These are phyloP conservation scores for Epichloe bromicola DNA, from an alignment of 2,329 filamentous ascomycete species.

Conservation along the genomic window DNA sequence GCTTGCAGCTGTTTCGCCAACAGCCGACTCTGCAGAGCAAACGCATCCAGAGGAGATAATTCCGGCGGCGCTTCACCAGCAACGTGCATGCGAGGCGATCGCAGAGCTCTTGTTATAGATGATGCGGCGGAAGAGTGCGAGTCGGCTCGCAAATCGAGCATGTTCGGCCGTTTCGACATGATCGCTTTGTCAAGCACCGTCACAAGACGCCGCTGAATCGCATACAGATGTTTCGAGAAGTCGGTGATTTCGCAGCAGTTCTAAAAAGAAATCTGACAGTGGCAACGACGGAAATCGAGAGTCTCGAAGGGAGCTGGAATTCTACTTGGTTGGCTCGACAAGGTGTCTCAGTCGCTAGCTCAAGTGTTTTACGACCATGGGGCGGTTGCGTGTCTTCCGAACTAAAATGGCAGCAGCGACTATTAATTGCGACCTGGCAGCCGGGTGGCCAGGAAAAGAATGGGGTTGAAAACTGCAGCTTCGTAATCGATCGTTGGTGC, in stretches of 20 bases:
- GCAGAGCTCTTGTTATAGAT: constrained; percentile 38
- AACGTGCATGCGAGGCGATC: constrained; percentile 63
- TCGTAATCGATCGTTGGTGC: neutral
- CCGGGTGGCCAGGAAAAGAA: neutral
- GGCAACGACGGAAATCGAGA: too few relatives aligned
- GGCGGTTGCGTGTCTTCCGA: constrained; percentile 3
- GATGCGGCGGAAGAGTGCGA: constrained; percentile 37
- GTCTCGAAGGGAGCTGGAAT: constrained; percentile 5
- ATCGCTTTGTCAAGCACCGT: constrained; percentile 6
- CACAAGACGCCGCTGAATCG: constrained; percentile 3
- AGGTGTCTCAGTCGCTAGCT: constrained; percentile 10
- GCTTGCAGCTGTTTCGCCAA: constrained; percentile 81
- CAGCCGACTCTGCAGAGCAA: constrained; percentile 80
- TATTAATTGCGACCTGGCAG: neutral
- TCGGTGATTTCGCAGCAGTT: neutral
- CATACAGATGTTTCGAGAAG: constrained; percentile 3
- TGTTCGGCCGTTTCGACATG: constrained; percentile 44
- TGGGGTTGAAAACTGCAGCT: neutral
- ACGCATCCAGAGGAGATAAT: constrained; percentile 87
- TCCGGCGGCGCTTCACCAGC: constrained; percentile 77
- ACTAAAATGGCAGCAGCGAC: neutral
- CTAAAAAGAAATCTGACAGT: neutral
- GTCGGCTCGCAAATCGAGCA: constrained; percentile 46
- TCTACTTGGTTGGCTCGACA: constrained; percentile 4
- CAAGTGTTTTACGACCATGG: constrained; percentile 11